phyloP scores from a whole-genome alignment of 2,329 filamentous ascomycete species.

The Botrytis pseudocinerea region DNA sequence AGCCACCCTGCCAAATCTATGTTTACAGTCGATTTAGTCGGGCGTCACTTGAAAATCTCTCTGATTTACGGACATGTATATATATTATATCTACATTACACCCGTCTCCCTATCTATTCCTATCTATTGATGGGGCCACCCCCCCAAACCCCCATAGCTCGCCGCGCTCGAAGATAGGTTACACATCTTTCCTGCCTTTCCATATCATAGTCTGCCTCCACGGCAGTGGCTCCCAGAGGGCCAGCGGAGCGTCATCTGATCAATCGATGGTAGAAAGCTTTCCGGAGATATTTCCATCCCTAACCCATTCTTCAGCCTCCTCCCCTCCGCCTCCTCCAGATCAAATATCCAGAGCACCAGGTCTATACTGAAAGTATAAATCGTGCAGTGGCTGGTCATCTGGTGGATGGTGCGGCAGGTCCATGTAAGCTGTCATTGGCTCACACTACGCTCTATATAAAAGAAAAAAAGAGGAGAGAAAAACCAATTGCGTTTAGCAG shows the following conservation, averaged over 20 bases:
- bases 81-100: too few species aligned
- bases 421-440: not conserved
- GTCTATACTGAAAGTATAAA: not conserved
- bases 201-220: conserved; percentile 1
- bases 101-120: not conserved
- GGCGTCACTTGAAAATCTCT: not conserved
- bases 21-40: not conserved
- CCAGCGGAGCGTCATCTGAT: not conserved
- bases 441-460: not conserved
- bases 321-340: not conserved
- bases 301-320: not conserved
- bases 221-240: not conserved
- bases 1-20: not conserved
- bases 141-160: conserved; percentile 3
- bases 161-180: not conserved
- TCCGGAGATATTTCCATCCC: not conserved
- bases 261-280: not conserved
- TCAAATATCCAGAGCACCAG: not conserved
- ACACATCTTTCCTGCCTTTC: not conserved
- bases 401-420: not conserved
- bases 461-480: conserved; percentile 9
- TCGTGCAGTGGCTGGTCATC: not conserved
- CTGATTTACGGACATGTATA: not conserved
- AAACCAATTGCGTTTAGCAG: not conserved
- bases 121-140: not conserved